Conservation (phyloP, 768 basidiomycete genomes). For the Mycena galericulata region DNA sequence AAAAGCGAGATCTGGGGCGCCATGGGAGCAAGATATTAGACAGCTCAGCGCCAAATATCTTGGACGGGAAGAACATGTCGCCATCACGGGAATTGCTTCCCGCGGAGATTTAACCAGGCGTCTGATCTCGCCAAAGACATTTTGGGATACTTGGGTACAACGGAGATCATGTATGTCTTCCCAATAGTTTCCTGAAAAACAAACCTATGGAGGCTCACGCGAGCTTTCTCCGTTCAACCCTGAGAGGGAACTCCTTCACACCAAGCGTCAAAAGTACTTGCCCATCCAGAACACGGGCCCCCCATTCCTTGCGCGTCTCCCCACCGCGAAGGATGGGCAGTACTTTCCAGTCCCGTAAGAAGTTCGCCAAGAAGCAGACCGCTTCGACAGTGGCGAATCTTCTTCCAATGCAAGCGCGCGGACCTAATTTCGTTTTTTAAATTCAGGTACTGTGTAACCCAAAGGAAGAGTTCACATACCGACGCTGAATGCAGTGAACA, state of each 20-base stretch:
- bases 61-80: too few species aligned
- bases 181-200: too few species aligned
- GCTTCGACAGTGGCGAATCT: slow-evolving; percentile 59
- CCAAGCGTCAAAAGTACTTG: slow-evolving; percentile 39
- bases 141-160: too few species aligned
- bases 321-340: slow-evolving; percentile 42
- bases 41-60: too few species aligned
- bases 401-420: slow-evolving; percentile 57
- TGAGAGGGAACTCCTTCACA: slow-evolving; percentile 32
- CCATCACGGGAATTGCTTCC: too few species aligned
- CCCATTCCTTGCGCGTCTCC: slow-evolving; percentile 47
- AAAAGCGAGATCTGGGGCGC: not conserved
- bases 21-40: too few species aligned
- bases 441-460: not conserved
- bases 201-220: too few species aligned
- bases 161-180: too few species aligned
- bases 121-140: too few species aligned
- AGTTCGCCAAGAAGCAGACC: slow-evolving; percentile 53
- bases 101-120: too few species aligned
- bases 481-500: slow-evolving; percentile 59
- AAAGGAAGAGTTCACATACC: slow-evolving; percentile 30
- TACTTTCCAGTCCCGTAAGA: slow-evolving; percentile 58
- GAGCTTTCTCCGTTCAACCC: slow-evolving; percentile 36
- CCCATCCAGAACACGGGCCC: slow-evolving; percentile 38
- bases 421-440: slow-evolving; percentile 39